phyloP scores from a whole-genome alignment of 2,329 filamentous ascomycete species.

The Ceratocystis lukuohia region DNA sequence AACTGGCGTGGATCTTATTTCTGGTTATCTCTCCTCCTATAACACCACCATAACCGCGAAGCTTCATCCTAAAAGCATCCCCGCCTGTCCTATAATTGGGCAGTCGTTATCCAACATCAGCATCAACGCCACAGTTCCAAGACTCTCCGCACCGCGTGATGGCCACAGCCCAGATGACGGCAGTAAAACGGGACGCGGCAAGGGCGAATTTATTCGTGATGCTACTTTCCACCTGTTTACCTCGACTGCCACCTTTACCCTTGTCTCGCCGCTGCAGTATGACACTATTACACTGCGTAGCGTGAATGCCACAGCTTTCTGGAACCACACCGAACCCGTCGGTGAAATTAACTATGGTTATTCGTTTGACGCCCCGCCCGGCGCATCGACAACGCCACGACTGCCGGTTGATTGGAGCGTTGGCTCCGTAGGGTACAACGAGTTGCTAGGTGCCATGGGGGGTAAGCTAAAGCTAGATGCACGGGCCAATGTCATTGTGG shows the following conservation, averaged over 20 bases:
- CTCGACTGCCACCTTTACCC: slow-evolving; percentile 71
- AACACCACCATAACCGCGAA: slow-evolving; percentile 70
- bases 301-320: slow-evolving; percentile 74
- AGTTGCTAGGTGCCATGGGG: slow-evolving; percentile 65
- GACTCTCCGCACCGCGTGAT: slow-evolving; percentile 40
- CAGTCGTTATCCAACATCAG: slow-evolving; percentile 58
- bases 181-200: slow-evolving; percentile 26
- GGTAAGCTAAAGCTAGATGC: slow-evolving; percentile 69
- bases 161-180: slow-evolving; percentile 20
- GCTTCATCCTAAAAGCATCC: slow-evolving; percentile 59
- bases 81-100: slow-evolving; percentile 57
- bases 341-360: slow-evolving; percentile 63
- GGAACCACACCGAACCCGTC: slow-evolving; percentile 64
- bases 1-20: slow-evolving; percentile 60
- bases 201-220: slow-evolving; percentile 56
- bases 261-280: slow-evolving; percentile 62
- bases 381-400: slow-evolving; percentile 55
- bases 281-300: slow-evolving; percentile 64
- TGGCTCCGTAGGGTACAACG: slow-evolving; percentile 68
- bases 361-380: slow-evolving; percentile 65
- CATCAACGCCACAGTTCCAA: slow-evolving; percentile 59
- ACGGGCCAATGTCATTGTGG: slow-evolving; percentile 58
- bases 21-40: slow-evolving; percentile 73
- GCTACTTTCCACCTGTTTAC: slow-evolving; percentile 78
- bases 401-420: slow-evolving; percentile 73